Base-by-base conservation (phyloP, 1,139 yeast genomes). In the Blastobotrys proliferans region DNA sequence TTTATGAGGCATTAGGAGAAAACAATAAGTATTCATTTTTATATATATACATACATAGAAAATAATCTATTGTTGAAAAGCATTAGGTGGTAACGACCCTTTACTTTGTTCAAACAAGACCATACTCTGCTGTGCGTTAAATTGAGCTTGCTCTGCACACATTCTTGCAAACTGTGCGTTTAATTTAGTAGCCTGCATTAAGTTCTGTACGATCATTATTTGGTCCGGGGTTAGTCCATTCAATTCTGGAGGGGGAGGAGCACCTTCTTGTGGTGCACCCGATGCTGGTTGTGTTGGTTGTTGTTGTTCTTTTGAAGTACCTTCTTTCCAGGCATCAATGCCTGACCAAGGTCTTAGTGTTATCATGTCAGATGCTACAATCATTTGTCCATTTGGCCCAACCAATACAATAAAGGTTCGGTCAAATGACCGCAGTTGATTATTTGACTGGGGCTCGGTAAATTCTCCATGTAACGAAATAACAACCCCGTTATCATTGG, bases 111-210 rank as follows among this genome's bases (percentile, higher is more conserved):
- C 77, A 65, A 90, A 92, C 50, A 86, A 81, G 38, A 73, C 72
- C 18, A 79, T 69, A 32, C 96, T 90, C 46, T 70, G 74, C 38
- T 77, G 80, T 54, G 77, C 81, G 63, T 86, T 83, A 90, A 95
- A 90, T 44, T 77, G 74, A 56, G 95, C 87, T 62, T 88, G 96
- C 58, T 88, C 90, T 43, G 92, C 83, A 40, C 94, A 74, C 87
- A 90, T 79, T 27, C 81, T 67, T 1, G 94, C 86, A 61, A 81
- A 92, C 55, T 84, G 84, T 20, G 85, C 70, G 53, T 77, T 88
- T 51, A 92, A 68, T 44, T 81, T 78, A 0, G 97, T 92, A 52
- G 84, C 88, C 38, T 74, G 63, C 63, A 83, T 76, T 21, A 92
- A 68, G 54, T 76, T 80, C 20, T 76, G 74, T 19, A 86, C 72